phyloP scores from a whole-genome alignment of 2,329 filamentous ascomycete species.

The Botrytis pseudocinerea region DNA sequence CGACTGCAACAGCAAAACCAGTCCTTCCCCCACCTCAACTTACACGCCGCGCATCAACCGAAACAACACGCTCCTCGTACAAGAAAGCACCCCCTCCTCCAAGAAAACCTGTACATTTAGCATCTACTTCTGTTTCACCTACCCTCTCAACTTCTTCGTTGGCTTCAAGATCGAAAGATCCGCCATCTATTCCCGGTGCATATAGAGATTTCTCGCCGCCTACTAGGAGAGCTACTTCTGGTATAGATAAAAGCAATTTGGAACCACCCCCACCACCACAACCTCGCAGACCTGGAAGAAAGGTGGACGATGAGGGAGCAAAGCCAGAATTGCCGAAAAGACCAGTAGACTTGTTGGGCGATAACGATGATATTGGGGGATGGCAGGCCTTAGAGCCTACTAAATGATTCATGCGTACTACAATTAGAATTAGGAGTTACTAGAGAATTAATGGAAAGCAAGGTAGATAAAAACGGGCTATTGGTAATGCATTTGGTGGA shows the following conservation, averaged over 20 bases:
- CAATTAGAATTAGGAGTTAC: not conserved
- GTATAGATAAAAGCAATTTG: constrained; percentile 22
- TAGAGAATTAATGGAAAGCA: not conserved
- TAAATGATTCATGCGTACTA: constrained; percentile 7
- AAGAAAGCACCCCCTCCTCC: constrained; percentile 39
- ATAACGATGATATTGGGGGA: constrained; percentile 32
- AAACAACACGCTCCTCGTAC: constrained; percentile 35
- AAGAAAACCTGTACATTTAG: constrained; percentile 40
- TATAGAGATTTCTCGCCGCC: constrained; percentile 35
- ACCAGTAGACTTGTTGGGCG: constrained; percentile 36
- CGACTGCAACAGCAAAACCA: constrained; percentile 19
- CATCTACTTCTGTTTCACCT: constrained; percentile 27
- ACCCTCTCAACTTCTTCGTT: constrained; percentile 29
- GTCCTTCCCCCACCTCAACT: constrained; percentile 27
- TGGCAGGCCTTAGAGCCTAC: constrained; percentile 39
- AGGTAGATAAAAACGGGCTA: constrained; percentile 4
- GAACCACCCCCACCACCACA: constrained; percentile 36
- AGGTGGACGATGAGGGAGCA: constrained; percentile 29
- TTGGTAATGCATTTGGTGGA: not conserved
- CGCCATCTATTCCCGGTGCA: constrained; percentile 15
- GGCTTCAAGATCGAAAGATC: constrained; percentile 23
- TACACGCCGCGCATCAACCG: constrained; percentile 35
- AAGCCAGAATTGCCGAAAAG: constrained; percentile 37
- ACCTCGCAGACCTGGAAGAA: constrained; percentile 29
- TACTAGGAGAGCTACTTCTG: constrained; percentile 30